phyloP scores from a whole-genome alignment of 129 eudicot species.

The Arctium lappa region DNA sequence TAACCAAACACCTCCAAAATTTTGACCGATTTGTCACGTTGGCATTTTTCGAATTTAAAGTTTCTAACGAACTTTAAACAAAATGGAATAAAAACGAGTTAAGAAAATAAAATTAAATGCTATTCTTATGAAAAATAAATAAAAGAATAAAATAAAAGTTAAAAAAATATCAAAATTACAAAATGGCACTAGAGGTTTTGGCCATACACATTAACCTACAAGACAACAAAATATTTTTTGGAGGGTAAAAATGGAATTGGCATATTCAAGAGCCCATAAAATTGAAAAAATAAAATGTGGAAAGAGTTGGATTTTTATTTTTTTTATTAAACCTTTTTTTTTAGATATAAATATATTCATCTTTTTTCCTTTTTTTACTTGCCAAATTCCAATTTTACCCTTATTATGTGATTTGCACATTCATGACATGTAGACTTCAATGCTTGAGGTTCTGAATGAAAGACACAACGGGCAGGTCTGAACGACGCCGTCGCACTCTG shows the following conservation, averaged over 20 bases:
- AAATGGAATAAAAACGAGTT: not conserved
- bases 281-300: not conserved
- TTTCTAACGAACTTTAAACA: too few relatives aligned
- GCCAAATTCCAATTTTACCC: conserved; percentile 20
- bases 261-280: not conserved
- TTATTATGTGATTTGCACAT: conserved; percentile 13
- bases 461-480: conserved; percentile 59
- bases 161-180: not conserved
- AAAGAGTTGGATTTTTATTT: not conserved
- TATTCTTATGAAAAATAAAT: not conserved
- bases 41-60: not conserved
- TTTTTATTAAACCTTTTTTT: not conserved
- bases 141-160: conserved; percentile 8
- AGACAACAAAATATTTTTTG: conserved; percentile 1
- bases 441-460: conserved; percentile 50
- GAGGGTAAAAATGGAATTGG: not conserved
- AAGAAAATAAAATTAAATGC: not conserved
- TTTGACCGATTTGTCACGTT: too few relatives aligned
- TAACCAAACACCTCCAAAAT: too few relatives aligned
- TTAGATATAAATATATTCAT: not conserved
- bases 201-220: conserved; percentile 26
- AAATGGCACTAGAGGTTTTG: conserved; percentile 10
- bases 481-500: conserved; percentile 61
- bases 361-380: not conserved
- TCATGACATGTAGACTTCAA: conserved; percentile 55